phyloP scores from a whole-genome alignment of 345 rosid species.

The Geranium brycei region DNA sequence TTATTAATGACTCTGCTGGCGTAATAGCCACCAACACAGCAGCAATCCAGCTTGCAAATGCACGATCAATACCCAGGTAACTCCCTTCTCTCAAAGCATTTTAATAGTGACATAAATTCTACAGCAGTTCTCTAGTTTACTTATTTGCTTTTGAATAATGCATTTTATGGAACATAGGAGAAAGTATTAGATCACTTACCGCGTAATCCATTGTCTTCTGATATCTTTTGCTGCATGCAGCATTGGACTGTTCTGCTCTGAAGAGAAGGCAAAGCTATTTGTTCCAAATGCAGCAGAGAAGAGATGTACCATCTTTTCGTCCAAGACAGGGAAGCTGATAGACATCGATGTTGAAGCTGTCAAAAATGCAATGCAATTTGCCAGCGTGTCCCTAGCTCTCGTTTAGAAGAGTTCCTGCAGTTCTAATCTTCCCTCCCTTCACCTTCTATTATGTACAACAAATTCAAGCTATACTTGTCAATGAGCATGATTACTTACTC shows the following conservation, averaged over 20 bases:
- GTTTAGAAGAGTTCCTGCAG: slow-evolving; percentile 20
- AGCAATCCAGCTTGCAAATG: slow-evolving; percentile 81
- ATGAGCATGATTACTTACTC: background rate
- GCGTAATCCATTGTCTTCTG: background rate
- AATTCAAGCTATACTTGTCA: background rate
- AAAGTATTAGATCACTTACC: background rate
- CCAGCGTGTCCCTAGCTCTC: slow-evolving; percentile 58
- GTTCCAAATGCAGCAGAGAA: slow-evolving; percentile 58
- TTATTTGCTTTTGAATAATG: background rate
- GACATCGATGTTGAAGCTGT: slow-evolving; percentile 53
- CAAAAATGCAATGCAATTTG: slow-evolving; percentile 46
- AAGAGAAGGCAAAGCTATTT: slow-evolving; percentile 55
- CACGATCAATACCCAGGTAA: slow-evolving; percentile 66
- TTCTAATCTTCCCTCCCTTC: background rate
- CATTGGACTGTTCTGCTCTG: slow-evolving; percentile 68
- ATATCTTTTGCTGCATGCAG: slow-evolving; percentile 25
- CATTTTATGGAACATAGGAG: background rate
- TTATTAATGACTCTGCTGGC: slow-evolving; percentile 80
- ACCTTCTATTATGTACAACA: slow-evolving; percentile 2
- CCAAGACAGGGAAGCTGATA: slow-evolving; percentile 53
- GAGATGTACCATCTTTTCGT: slow-evolving; percentile 44
- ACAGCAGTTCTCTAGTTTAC: background rate
- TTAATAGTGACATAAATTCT: background rate
- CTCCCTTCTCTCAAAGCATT: background rate
- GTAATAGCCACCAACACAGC: slow-evolving; percentile 84